phyloP scores from a whole-genome alignment of 805 yeast genomes.

The Ogataea pilisensis region DNA sequence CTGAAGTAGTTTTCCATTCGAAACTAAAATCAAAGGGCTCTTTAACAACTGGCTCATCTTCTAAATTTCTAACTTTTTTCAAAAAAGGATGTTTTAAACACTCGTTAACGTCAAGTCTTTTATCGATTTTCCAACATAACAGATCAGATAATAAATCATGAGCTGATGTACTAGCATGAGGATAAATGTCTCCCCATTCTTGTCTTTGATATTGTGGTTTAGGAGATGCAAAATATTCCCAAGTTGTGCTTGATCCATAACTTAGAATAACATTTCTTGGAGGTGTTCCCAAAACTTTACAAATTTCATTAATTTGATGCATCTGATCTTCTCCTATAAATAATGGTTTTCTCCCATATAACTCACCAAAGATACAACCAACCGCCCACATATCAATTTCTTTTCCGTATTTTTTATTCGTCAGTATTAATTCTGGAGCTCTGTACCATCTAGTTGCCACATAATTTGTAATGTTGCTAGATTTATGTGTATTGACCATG shows the following conservation, averaged over 20 bases:
- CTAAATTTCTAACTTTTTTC: constrained; percentile 44
- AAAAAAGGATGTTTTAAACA: constrained; percentile 59
- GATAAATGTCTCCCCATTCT: constrained; percentile 54
- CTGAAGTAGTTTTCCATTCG: constrained; percentile 41
- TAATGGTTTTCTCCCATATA: constrained; percentile 74
- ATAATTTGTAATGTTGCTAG: constrained; percentile 64
- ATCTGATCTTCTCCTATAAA: constrained; percentile 71
- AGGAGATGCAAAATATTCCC: constrained; percentile 43
- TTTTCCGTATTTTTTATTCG: constrained; percentile 55
- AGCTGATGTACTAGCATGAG: constrained; percentile 54
- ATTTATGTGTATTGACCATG: constrained; percentile 30
- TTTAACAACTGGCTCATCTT: constrained; percentile 52
- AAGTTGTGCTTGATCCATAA: constrained; percentile 45
- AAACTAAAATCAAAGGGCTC: constrained; percentile 62
- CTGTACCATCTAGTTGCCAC: constrained; percentile 96
- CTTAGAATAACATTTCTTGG: constrained; percentile 37
- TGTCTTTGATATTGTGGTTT: constrained; percentile 38
- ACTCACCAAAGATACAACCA: constrained; percentile 86
- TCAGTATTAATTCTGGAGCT: constrained; percentile 83
- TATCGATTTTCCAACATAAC: constrained; percentile 59
- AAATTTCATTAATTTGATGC: constrained; percentile 68
- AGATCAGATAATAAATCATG: constrained; percentile 49
- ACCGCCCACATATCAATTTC: constrained; percentile 90
- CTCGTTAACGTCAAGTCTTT: constrained; percentile 51
- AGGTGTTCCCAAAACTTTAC: constrained; percentile 72